phyloP scores from a whole-genome alignment of 176 grass and related monocot genomes.

The Leersia perrieri region DNA sequence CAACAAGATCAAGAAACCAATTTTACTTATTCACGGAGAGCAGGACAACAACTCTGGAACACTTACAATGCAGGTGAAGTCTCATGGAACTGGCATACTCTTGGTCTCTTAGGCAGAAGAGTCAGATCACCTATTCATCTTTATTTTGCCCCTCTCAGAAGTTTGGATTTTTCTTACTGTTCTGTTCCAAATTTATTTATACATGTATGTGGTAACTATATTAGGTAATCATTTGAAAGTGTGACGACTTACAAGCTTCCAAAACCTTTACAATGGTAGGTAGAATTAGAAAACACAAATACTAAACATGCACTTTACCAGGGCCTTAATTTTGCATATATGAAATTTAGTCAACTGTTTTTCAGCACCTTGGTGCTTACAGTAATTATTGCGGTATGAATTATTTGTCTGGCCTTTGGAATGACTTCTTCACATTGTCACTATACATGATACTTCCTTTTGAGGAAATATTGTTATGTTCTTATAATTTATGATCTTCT shows the following conservation, averaged over 20 bases:
- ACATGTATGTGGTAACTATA: neutral
- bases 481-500: neutral
- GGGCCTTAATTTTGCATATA: neutral
- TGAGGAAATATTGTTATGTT: neutral
- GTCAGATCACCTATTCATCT: slow-evolving; percentile 11
- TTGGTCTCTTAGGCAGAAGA: no score
- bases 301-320: neutral
- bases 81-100: neutral
- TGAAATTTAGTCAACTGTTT: slow-evolving; percentile 7
- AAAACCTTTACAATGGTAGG: neutral
- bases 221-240: neutral
- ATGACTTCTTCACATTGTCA: neutral
- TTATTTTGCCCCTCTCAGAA: neutral
- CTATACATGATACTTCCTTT: neutral
- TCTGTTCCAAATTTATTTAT: neutral
- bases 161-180: neutral
- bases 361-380: neutral
- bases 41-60: slow-evolving; percentile 99
- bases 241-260: neutral
- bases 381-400: neutral
- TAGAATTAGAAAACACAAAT: slow-evolving; percentile 5
- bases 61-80: slow-evolving; percentile 90
- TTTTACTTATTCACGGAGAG: slow-evolving; percentile 97
- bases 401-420: neutral
- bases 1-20: slow-evolving; percentile 97